Evolutionary conservation across 495 filamentous ascomycete species (phyloP).

Genomic region (Aspergillus baeticus): DNA sequence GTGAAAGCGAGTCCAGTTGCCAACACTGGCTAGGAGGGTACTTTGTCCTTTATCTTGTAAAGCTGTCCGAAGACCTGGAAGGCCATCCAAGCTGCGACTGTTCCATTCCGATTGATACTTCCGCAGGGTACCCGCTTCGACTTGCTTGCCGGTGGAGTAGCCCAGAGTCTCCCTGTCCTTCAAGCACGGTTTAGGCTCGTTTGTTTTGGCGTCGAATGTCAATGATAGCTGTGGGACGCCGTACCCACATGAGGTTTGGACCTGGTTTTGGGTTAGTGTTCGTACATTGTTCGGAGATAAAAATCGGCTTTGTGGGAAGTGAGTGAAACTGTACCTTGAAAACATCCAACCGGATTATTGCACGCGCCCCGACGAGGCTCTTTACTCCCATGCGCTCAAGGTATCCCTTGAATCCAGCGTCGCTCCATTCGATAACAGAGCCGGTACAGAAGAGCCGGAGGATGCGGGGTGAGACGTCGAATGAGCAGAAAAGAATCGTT

Average conservation of each 20-base stretch:
- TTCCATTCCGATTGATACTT: conserved; percentile 51
- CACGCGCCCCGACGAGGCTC: conserved; percentile 50
- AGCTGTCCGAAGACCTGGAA: conserved; percentile 49
- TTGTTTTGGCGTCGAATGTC: conserved; percentile 20
- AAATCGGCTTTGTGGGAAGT: not conserved
- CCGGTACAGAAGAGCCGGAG: conserved; percentile 69
- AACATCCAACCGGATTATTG: conserved; percentile 63
- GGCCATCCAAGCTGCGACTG: conserved; percentile 49
- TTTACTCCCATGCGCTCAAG: conserved; percentile 27
- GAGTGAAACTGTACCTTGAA: conserved; percentile 52
- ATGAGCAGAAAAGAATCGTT: conserved; percentile 70
- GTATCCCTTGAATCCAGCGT: conserved; percentile 21
- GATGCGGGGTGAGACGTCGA: conserved; percentile 63
- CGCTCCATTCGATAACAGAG: conserved; percentile 58
- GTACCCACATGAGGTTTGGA: conserved; percentile 59
- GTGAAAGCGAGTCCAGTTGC: conserved; percentile 17
- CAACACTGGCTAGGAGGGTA: conserved; percentile 13
- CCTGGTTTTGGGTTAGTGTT: conserved; percentile 22
- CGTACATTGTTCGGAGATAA: not conserved
- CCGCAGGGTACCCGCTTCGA: conserved; percentile 36
- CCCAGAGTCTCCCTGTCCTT: conserved; percentile 47
- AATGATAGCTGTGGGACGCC: conserved; percentile 47
- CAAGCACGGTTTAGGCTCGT: conserved; percentile 21
- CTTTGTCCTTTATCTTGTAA: conserved; percentile 14
- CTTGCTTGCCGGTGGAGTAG: conserved; percentile 39